A percentile compares a stretch with the other conserved stretches of the same genome.
Evolutionary conservation across 208 protist species (phyloP).

Genomic region (Leishmania tropica): DNA sequence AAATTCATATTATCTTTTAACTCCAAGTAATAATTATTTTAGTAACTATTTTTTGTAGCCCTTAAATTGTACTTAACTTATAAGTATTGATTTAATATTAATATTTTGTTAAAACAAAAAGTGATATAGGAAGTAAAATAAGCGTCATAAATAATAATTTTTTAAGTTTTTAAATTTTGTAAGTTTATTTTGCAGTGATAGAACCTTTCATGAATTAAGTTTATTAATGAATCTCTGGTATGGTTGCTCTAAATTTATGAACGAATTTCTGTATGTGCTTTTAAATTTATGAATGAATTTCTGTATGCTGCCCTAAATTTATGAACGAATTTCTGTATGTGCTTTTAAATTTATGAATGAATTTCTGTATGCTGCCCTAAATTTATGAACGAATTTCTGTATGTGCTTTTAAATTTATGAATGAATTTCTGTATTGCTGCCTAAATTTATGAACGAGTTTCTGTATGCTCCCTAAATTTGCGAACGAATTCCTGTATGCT

Average conservation of each 20-base stretch:
- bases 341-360: no score
- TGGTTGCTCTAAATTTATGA: constrained; percentile 32
- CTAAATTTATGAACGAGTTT: constrained; percentile 2
- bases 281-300: no score
- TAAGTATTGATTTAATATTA: constrained; percentile 35
- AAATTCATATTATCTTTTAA: constrained; percentile 77
- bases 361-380: no score
- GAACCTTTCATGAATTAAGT: no score
- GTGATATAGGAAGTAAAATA: constrained; percentile 69
- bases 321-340: no score
- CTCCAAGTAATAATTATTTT: constrained; percentile 54
- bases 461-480: not conserved
- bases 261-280: not conserved
- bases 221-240: constrained; percentile 54
- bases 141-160: constrained; percentile 67
- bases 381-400: not conserved
- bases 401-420: not conserved
- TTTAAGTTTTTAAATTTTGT: no score
- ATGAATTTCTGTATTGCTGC: not conserved
- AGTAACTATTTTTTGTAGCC: constrained; percentile 15
- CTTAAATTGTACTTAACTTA: constrained; percentile 48
- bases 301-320: no score
- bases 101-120: constrained; percentile 11
- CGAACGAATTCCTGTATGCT: not conserved
- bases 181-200: no score